These are phyloP conservation scores for Leishmania major DNA, from an alignment of 208 protist species.

Conservation along the genomic window DNA sequence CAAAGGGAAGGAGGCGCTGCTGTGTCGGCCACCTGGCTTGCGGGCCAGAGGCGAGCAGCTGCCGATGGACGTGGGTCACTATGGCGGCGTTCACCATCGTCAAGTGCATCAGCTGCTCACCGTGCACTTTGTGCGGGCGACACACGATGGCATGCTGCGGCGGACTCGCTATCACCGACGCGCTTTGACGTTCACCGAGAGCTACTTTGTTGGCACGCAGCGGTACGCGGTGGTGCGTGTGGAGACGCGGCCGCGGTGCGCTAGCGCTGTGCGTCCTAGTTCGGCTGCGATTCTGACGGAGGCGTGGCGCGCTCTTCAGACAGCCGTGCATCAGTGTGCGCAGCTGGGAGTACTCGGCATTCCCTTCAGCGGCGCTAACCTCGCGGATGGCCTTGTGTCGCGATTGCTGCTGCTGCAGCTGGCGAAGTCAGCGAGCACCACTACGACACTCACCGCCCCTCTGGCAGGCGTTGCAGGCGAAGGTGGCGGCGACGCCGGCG, in stretches of 20 bases:
- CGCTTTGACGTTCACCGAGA: slow-evolving; percentile 95
- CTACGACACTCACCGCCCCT: background rate
- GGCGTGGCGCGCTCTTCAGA: slow-evolving; percentile 16
- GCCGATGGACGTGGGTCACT: slow-evolving; percentile 86
- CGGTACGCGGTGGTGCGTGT: slow-evolving; percentile 84
- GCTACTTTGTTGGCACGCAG: slow-evolving; percentile 97
- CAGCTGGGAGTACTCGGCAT: slow-evolving; percentile 89
- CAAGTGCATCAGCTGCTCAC: slow-evolving; percentile 98
- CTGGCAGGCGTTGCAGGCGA: background rate
- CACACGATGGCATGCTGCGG: slow-evolving; percentile 71
- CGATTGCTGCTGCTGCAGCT: slow-evolving; percentile 2
- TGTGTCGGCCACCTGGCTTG: background rate
- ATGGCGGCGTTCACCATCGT: slow-evolving; percentile 79
- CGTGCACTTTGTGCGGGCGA: slow-evolving; percentile 70
- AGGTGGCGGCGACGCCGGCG: background rate
- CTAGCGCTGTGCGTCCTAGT: background rate
- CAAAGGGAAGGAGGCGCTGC: slow-evolving; percentile 24
- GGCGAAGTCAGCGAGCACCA: background rate
- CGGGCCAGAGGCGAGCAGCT: slow-evolving; percentile 42
- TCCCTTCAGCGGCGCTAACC: slow-evolving; percentile 94
- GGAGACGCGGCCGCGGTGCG: slow-evolving; percentile 19
- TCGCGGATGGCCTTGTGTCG: slow-evolving; percentile 85
- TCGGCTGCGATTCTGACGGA: slow-evolving; percentile 10
- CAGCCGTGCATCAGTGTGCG: slow-evolving; percentile 23
- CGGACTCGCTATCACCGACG: slow-evolving; percentile 63